A percentile compares a stretch with the other conserved stretches of the same genome.
phyloP scores from a whole-genome alignment of 129 eudicot species.

The Cynara cardunculus region DNA sequence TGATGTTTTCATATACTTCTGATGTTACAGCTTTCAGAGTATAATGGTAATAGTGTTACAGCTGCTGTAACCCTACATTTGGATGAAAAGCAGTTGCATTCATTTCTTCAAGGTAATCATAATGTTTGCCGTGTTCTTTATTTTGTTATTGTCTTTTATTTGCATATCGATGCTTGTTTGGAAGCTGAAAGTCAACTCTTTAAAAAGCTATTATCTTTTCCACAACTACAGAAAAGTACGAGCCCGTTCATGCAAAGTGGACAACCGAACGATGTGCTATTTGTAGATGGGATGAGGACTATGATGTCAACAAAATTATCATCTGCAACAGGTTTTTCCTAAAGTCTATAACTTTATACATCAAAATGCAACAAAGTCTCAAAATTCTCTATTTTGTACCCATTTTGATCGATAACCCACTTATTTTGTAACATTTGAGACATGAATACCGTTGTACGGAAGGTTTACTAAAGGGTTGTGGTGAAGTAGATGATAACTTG shows the following conservation, averaged over 20 bases:
- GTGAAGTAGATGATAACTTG: neutral
- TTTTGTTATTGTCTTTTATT: neutral
- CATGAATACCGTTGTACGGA: neutral
- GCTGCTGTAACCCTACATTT: constrained; percentile 27
- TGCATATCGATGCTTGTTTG: neutral
- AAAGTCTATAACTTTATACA: neutral
- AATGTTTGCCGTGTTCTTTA: neutral
- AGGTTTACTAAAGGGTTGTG: neutral
- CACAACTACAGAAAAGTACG: constrained; percentile 49
- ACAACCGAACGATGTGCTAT: constrained; percentile 83
- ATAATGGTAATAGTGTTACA: constrained; percentile 19
- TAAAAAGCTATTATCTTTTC: neutral
- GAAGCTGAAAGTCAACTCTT: neutral
- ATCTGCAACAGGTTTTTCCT: constrained; percentile 70
- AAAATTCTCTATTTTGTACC: neutral
- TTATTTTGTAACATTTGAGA: neutral
- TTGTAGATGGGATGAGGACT: constrained; percentile 91
- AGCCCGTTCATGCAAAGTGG: constrained; percentile 76
- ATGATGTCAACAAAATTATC: constrained; percentile 76
- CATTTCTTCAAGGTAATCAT: constrained; percentile 48
- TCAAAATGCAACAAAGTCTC: neutral
- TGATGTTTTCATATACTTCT: neutral
- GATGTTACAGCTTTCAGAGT: constrained; percentile 46
- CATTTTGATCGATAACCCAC: neutral
- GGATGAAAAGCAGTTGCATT: constrained; percentile 47